phyloP scores from a whole-genome alignment of 2,329 filamentous ascomycete species.

The Cordyceps farinosa region DNA sequence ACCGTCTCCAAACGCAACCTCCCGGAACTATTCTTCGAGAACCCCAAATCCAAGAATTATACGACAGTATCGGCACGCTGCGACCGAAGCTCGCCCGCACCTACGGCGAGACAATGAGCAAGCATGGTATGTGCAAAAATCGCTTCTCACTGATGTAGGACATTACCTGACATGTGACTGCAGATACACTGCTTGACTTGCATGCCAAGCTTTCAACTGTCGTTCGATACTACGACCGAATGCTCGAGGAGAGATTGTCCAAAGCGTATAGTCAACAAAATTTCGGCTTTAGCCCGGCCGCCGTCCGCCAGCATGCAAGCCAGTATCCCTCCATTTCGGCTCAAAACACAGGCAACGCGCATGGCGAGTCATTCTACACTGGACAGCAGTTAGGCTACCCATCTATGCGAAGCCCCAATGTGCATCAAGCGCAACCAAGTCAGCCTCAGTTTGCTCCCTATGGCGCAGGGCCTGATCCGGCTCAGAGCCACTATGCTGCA shows the following conservation, averaged over 20 bases:
- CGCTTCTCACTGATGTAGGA: background rate
- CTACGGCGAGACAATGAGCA: conserved; percentile 99
- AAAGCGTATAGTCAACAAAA: conserved; percentile 85
- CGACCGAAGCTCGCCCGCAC: conserved; percentile 91
- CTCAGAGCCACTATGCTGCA: conserved; percentile 42
- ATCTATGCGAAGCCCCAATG: conserved; percentile 45
- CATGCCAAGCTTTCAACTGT: conserved; percentile 95
- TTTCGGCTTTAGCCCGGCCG: conserved; percentile 59
- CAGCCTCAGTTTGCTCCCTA: conserved; percentile 45
- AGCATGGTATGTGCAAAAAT: conserved; percentile 67
- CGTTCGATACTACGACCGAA: conserved; percentile 94
- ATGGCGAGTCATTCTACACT: conserved; percentile 78
- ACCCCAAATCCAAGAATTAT: conserved; percentile 95
- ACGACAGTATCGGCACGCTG: conserved; percentile 92
- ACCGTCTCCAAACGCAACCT: conserved; percentile 89
- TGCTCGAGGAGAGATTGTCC: conserved; percentile 93
- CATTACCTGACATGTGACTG: background rate
- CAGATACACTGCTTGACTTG: conserved; percentile 87
- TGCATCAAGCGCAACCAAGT: conserved; percentile 31
- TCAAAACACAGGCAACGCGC: conserved; percentile 44
- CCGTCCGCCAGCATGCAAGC: conserved; percentile 49
- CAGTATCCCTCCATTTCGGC: conserved; percentile 70
- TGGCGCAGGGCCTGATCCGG: conserved; percentile 37
- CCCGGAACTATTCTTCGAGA: conserved; percentile 95
- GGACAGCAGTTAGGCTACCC: conserved; percentile 56